Percentiles rank a stretch among this genome's conserved stretches.
Conservation (phyloP, 306 rosid genomes). For the Malus sieversii region DNA sequence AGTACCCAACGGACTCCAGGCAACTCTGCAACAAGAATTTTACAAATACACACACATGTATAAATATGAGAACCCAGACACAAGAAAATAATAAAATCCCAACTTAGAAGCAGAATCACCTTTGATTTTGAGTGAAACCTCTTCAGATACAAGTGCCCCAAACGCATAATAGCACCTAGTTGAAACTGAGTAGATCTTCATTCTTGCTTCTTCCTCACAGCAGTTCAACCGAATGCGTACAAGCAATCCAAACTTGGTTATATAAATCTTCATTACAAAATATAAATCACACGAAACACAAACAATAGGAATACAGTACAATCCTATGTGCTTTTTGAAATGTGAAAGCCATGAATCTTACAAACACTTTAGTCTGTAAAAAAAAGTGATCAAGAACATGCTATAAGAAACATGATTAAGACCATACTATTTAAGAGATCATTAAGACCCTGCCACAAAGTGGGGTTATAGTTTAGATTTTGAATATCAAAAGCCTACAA, state of each 20-base stretch:
- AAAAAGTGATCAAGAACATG: not conserved
- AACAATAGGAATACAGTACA: not conserved
- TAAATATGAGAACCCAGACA: too few species aligned
- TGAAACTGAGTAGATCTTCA: too few species aligned
- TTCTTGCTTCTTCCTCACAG: constrained; percentile 41
- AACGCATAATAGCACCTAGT: too few species aligned
- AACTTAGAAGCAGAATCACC: too few species aligned
- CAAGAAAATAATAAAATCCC: too few species aligned
- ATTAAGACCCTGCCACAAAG: not conserved
- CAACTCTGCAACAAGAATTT: too few species aligned
- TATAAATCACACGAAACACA: not conserved
- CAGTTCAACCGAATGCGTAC: not conserved
- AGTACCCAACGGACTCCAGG: too few species aligned
- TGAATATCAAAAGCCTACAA: not conserved
- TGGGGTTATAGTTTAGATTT: not conserved
- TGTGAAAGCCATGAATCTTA: not conserved
- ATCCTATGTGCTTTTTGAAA: not conserved
- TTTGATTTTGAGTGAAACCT: too few species aligned
- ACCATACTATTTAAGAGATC: not conserved
- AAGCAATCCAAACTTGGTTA: not conserved
- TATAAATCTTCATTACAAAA: not conserved
- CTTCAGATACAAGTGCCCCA: too few species aligned
- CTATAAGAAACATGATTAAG: not conserved
- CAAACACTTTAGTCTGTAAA: not conserved
- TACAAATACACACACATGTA: too few species aligned